phyloP scores from a whole-genome alignment of 441 rosid species.

The Manihot esculenta region DNA sequence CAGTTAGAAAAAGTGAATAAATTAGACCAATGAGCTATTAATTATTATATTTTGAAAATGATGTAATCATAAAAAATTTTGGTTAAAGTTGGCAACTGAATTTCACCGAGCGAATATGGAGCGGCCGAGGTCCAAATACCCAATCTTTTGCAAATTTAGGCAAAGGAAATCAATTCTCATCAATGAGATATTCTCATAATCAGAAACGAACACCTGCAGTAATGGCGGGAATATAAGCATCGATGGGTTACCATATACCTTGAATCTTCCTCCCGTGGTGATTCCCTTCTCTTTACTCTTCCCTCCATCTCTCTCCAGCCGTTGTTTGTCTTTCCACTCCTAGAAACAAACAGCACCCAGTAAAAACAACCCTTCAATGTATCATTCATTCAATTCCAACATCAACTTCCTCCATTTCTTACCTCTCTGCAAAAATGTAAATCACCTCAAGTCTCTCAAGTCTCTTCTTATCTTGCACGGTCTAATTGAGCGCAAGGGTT shows the following conservation, averaged over 20 bases:
- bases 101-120: no score
- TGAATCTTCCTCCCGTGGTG: slow-evolving; percentile 20
- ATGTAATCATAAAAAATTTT: no score
- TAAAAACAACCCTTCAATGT: background rate
- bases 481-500: slow-evolving; percentile 15
- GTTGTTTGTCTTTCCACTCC: background rate
- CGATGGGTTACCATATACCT: slow-evolving; percentile 8
- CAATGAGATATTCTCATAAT: no score
- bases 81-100: no score
- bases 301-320: background rate
- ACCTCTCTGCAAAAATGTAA: slow-evolving; percentile 26
- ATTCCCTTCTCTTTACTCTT: background rate
- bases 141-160: no score
- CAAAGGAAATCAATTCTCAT: no score
- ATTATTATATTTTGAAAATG: no score
- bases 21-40: no score
- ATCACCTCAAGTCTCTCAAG: slow-evolving; percentile 33
- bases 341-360: background rate
- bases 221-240: slow-evolving; percentile 14
- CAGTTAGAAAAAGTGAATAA: no score
- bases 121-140: no score
- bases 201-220: background rate
- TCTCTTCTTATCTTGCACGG: slow-evolving; percentile 35
- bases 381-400: background rate
- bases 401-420: slow-evolving; percentile 16